These are phyloP conservation scores for Pythium myriotylum DNA, from an alignment of 352 stramenopile species.

Conservation along the genomic window DNA sequence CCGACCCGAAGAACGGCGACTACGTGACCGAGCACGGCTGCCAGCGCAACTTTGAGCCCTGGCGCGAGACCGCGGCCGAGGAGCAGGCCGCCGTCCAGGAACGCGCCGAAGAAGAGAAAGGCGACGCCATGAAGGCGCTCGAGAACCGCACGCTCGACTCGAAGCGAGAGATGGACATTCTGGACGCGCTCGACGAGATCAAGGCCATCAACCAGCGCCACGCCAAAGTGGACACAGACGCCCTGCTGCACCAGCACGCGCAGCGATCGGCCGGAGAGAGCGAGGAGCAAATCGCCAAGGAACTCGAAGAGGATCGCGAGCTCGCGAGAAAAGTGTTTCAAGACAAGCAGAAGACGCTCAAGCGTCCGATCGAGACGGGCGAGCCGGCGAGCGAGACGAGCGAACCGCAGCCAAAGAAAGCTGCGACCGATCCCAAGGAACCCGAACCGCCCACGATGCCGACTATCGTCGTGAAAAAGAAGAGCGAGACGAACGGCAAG, in stretches of 20 bases:
- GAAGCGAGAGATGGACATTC: constrained; percentile 99
- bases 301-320: constrained; percentile 50
- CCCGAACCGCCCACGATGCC: constrained; percentile 17
- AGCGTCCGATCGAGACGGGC: constrained; percentile 31
- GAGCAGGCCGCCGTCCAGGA: constrained; percentile 71
- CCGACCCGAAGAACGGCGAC: constrained; percentile 98
- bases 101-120: constrained; percentile 92
- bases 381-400: background rate
- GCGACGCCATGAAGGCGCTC: constrained; percentile 97
- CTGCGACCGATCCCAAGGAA: background rate
- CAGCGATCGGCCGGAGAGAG: constrained; percentile 26
- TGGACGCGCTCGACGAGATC: constrained; percentile 99
- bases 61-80: constrained; percentile 88
- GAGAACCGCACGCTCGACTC: constrained; percentile 98
- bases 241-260: constrained; percentile 60
- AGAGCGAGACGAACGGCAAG: constrained; percentile 35
- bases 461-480: constrained; percentile 33
- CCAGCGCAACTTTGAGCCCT: constrained; percentile 97
- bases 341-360: constrained; percentile 37
- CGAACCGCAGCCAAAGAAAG: constrained; percentile 21
- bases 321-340: constrained; percentile 62
- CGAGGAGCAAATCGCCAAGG: constrained; percentile 46
- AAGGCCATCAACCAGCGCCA: constrained; percentile 97
- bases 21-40: constrained; percentile 97
- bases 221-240: constrained; percentile 89